Evolutionary conservation across 208 protist species (phyloP).

Genomic region (Willaertia magna): DNA sequence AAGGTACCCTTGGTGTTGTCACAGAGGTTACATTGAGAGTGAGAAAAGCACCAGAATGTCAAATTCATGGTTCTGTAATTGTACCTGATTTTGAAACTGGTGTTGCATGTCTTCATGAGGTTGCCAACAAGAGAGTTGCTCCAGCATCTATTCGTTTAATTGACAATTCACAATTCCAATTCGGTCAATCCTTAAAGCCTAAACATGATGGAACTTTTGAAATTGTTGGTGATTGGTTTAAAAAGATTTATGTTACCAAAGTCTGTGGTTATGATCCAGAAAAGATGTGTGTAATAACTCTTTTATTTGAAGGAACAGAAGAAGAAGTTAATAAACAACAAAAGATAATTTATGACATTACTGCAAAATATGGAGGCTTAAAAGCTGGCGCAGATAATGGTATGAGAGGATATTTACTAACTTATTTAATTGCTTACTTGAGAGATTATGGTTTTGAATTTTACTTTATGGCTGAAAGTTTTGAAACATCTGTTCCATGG

Average conservation of each 20-base stretch:
- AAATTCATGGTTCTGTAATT: slow-evolving; percentile 41
- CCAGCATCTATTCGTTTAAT: slow-evolving; percentile 35
- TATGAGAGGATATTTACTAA: slow-evolving; percentile 31
- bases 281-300: slow-evolving; percentile 25
- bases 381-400: slow-evolving; percentile 27
- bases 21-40: slow-evolving; percentile 74
- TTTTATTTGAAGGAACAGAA: slow-evolving; percentile 31
- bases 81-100: slow-evolving; percentile 31
- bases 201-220: neutral
- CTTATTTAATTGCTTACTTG: slow-evolving; percentile 44
- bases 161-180: slow-evolving; percentile 36
- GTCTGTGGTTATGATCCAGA: slow-evolving; percentile 21
- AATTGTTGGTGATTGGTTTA: slow-evolving; percentile 11
- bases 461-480: slow-evolving; percentile 34
- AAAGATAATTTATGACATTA: slow-evolving; percentile 18
- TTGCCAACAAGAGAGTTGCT: slow-evolving; percentile 14
- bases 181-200: slow-evolving; percentile 37
- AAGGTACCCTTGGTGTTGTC: slow-evolving; percentile 78
- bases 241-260: slow-evolving; percentile 17
- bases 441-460: slow-evolving; percentile 36
- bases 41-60: slow-evolving; percentile 59
- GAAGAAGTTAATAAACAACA: slow-evolving; percentile 15
- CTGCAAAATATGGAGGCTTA: slow-evolving; percentile 14
- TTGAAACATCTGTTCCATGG: slow-evolving; percentile 37
- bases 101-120: slow-evolving; percentile 35